phyloP scores from a whole-genome alignment of 2,329 filamentous ascomycete species.

The Scytalidium sp. region DNA sequence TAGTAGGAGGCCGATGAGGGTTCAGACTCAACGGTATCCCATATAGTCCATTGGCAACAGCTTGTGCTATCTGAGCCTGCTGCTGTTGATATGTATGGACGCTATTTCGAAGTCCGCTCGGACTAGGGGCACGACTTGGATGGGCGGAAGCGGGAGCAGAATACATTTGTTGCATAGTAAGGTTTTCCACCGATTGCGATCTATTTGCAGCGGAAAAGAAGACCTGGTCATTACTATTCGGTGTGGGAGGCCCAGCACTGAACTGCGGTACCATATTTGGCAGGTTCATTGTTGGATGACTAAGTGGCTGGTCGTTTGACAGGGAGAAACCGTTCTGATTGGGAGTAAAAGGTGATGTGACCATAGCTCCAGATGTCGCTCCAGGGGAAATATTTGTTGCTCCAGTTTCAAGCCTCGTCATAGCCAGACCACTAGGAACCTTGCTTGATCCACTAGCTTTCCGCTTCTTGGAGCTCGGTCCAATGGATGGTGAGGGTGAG shows the following conservation, averaged over 20 bases:
- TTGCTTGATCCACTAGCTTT: constrained; percentile 71
- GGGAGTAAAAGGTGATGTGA: constrained; percentile 53
- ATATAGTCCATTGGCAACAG: constrained; percentile 47
- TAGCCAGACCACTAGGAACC: constrained; percentile 70
- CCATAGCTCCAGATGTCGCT: constrained; percentile 33
- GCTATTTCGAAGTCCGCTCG: constrained; percentile 50
- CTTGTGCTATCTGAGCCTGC: constrained; percentile 43
- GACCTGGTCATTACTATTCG: constrained; percentile 60
- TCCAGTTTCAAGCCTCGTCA: constrained; percentile 74
- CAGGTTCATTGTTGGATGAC: constrained; percentile 13
- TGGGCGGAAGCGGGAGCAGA: constrained; percentile 71
- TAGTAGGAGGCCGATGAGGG: constrained; percentile 57
- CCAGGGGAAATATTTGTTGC: constrained; percentile 32
- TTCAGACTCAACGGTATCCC: constrained; percentile 46
- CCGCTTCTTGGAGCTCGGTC: constrained; percentile 73
- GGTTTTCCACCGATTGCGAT: constrained; percentile 62
- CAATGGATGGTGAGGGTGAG: constrained; percentile 64
- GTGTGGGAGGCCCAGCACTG: constrained; percentile 61
- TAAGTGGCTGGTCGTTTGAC: constrained; percentile 29
- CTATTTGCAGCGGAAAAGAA: constrained; percentile 55
- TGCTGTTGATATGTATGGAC: constrained; percentile 41
- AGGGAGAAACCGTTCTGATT: constrained; percentile 41
- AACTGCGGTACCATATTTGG: constrained; percentile 39
- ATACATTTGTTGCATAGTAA: constrained; percentile 62
- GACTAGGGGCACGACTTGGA: constrained; percentile 75